Base-by-base conservation (phyloP, 768 basidiomycete genomes). In the Rossbeevera mucosa region DNA sequence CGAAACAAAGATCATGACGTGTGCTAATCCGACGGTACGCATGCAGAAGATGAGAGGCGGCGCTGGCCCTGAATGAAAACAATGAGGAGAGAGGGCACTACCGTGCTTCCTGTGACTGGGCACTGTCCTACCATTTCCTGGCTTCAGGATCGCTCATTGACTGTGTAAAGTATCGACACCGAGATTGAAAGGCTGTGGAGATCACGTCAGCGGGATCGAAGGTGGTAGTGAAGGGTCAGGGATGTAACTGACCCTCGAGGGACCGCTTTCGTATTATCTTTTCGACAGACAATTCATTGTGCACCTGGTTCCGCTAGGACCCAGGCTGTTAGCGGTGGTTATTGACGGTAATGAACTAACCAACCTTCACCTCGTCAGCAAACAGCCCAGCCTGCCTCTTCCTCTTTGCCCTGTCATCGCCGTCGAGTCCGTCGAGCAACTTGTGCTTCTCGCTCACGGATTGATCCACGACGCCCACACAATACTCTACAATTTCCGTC, bases 81-180 rank as follows among this genome's bases (percentile, higher is more conserved):
- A 66, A 59, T 44, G 65, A 68, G 66, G 65, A 56, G 48, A 52
- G 54, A 55, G 47, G 28, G 65, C 58, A 53, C 69, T 69, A 71
- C 30, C 47, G 55, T 61, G 62, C 54, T 67, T 71, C 67, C 53
- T 56, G 67, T 64, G 64, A 64, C 52, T 59, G 64, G 24, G 69
- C 74, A 50, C 66, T 59, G 31, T 82, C 74, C 83, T 82, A 85
- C 71, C 80, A 74, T 62, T 73, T 72, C 36, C 74, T 76, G 5
- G 78, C 76, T 55, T 87, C 84, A 33, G 59, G 69, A 61, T 87
- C 84, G 14, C 78, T 73, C 51, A 65, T 58, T 28, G 88, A 84
- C 7, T 88, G 87, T 46, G 76, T 72, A 67, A 91, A 93, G 66
- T 86, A 91, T 64, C 79, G 81, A 72, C 90, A 93, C 46, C 88